Base-by-base conservation (phyloP, 192 early-diverging fungal genomes). In the Podila epigama region DNA sequence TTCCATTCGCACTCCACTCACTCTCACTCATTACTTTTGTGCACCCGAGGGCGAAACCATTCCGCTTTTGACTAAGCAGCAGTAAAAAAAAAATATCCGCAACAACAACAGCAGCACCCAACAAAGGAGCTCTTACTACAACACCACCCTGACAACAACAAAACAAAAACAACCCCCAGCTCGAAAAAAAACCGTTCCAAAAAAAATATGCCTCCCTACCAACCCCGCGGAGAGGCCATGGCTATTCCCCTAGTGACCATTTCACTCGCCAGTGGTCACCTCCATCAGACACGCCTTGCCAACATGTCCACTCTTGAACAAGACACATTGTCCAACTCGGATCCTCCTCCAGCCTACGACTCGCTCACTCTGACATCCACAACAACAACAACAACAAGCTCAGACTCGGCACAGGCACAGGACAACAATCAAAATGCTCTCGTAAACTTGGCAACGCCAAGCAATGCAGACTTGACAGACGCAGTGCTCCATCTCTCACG, bases 161-260 rank as follows among this genome's bases (percentile, higher is more conserved):
- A n/a, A n/a, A n/a, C n/a, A n/a, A n/a, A n/a, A 5, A 9, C 52
- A 22, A 31, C 29, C 52, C 29, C 52, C 52, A 54, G 25, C 15
- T 13, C 51, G 8, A 28, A 22, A 53, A 28, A 22, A 41, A 11
- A 8, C 2, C 16, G 20, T n/a, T n/a, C n/a, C n/a, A 18, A 8
- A 33, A 16, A 51, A 15, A 22, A 2, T 60, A 58, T 63, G 33
- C 54, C 72, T 10, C 35, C 72, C n/a, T 44, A 58, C 36, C 55
- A 77, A 50, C 39, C 54, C 50, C 35, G 66, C 32, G 48, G 28
- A 6, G 61, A 68, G 48, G 60, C 73, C 16, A 63, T 58, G n/a
- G 66, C 73, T 31, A 77, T 77, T 44, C 73, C 73, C 18, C 56
- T 77, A n/a, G 73, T 77, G 25, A 68, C 60, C 5, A 57, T 77